These are phyloP conservation scores for Puccinia polysora DNA, from an alignment of 1,284 basidiomycete species.

Conservation along the genomic window DNA sequence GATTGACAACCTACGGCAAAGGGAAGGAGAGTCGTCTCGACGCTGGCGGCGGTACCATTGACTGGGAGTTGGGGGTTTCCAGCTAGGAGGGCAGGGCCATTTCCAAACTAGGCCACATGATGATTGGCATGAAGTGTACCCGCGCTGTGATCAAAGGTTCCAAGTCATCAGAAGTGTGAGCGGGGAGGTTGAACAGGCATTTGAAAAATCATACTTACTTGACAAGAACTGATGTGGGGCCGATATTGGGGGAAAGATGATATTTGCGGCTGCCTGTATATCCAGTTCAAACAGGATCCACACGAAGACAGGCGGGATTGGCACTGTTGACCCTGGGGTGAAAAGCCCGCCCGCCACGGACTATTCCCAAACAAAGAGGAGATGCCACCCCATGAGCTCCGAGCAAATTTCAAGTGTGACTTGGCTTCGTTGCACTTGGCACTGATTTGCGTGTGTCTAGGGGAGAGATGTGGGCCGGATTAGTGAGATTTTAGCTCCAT, in stretches of 20 bases:
- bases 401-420: background rate
- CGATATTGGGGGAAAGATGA: background rate
- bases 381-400: background rate
- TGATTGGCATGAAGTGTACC: background rate
- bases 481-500: background rate
- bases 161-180: too few species aligned
- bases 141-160: background rate
- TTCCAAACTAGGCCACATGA: conserved; percentile 6
- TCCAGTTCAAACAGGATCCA: conserved; percentile 4
- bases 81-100: conserved; percentile 12
- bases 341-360: conserved; percentile 27
- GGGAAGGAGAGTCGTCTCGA: background rate
- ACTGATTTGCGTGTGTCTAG: conserved; percentile 9
- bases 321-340: background rate
- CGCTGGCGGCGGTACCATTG: background rate
- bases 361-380: background rate
- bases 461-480: background rate
- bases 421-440: conserved; percentile 8
- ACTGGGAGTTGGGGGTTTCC: background rate
- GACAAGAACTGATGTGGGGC: background rate
- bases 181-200: background rate
- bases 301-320: conserved; percentile 5
- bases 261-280: conserved; percentile 18
- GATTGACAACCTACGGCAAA: background rate
- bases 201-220: background rate